phyloP scores from a whole-genome alignment of 116 monocot genomes.

The Phalaenopsis hybrid region DNA sequence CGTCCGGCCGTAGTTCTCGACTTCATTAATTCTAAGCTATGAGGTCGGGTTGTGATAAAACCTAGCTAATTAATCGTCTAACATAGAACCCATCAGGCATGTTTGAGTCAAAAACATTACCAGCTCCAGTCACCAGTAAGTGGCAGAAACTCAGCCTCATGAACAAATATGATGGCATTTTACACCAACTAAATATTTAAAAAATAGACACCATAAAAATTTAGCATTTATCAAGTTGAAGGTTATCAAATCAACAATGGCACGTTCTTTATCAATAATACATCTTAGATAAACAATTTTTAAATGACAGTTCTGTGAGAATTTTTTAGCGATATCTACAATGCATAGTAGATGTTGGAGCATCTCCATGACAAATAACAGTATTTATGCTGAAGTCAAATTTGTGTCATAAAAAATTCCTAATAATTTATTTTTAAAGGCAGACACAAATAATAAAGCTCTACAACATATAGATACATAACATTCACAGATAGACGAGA shows the following conservation, averaged over 20 bases:
- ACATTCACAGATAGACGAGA: not conserved
- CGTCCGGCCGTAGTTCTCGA: too few species aligned
- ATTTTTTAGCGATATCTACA: not conserved
- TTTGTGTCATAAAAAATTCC: not conserved
- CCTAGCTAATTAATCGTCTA: not conserved
- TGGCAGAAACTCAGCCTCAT: not conserved
- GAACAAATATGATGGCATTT: not conserved
- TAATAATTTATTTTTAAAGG: not conserved
- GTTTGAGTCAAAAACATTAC: not conserved
- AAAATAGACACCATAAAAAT: not conserved
- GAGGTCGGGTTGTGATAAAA: too few species aligned
- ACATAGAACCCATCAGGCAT: not conserved
- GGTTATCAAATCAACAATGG: not conserved
- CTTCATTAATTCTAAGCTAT: too few species aligned
- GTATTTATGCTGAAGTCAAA: not conserved
- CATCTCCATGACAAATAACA: not conserved
- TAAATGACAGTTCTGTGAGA: not conserved
- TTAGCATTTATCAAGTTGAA: not conserved
- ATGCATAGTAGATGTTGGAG: not conserved
- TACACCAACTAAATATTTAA: not conserved
- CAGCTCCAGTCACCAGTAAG: not conserved
- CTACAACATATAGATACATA: not conserved
- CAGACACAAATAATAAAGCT: not conserved
- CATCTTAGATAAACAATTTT: not conserved
- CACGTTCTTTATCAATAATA: not conserved